Percentiles rank a stretch among this genome's conserved stretches.
phyloP scores from a whole-genome alignment of 805 yeast genomes.

The Diddensiella santjacobensis region DNA sequence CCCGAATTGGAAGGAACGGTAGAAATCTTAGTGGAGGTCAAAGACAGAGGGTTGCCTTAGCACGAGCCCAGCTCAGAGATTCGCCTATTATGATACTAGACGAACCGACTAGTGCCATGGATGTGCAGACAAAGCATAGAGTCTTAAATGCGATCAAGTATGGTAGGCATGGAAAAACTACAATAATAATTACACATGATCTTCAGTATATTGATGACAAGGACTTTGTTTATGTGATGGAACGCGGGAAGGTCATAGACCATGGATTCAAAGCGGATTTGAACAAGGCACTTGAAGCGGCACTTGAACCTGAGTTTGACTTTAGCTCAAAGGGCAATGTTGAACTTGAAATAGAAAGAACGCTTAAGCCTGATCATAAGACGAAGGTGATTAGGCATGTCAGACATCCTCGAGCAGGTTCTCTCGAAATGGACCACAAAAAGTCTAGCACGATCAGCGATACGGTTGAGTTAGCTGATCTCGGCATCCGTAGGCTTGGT shows the following conservation, averaged over 20 bases:
- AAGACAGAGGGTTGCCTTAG: constrained; percentile 75
- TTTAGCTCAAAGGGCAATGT: background rate
- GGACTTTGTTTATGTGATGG: constrained; percentile 60
- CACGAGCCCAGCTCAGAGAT: constrained; percentile 73
- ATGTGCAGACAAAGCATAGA: constrained; percentile 43
- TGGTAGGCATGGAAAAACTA: constrained; percentile 68
- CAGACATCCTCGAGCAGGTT: too few species aligned
- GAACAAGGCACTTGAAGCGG: constrained; percentile 6
- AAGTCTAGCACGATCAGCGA: background rate
- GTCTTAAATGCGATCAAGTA: constrained; percentile 49
- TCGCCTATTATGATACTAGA: constrained; percentile 77
- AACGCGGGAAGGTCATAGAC: constrained; percentile 49
- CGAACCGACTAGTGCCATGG: constrained; percentile 83
- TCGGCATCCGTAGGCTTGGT: background rate
- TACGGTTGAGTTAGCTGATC: background rate
- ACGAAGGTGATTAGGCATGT: too few species aligned
- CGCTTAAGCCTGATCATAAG: background rate
- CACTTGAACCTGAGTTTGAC: background rate
- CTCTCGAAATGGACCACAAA: background rate
- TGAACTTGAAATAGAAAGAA: background rate
- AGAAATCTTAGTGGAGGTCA: constrained; percentile 83
- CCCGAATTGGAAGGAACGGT: constrained; percentile 46
- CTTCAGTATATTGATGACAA: constrained; percentile 48
- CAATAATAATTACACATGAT: constrained; percentile 81
- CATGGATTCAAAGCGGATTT: constrained; percentile 15